Evolutionary conservation across 345 rosid genomes (phyloP), one percentile per base, ranked within the genome.

Genomic region (Lepidium aucheri): DNA sequence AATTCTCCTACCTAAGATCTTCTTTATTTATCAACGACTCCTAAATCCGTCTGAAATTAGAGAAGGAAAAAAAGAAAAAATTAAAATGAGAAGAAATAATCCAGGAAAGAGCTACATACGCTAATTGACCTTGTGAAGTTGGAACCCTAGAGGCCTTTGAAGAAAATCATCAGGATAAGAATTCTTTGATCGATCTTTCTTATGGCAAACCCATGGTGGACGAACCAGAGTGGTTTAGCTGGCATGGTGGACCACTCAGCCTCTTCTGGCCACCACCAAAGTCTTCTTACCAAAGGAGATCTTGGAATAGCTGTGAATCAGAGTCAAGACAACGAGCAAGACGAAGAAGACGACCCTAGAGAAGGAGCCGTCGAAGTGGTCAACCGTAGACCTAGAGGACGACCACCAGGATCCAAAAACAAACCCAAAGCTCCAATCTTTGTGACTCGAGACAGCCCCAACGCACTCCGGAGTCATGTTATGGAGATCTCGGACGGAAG

Each of bases 191-290:
- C 63, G 49, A 39, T 63, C 46, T 34, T 68, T 26, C 0, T 17
- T 22, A 78, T 87, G 95, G 83, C 95, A 34, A 87, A 87, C 65
- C 88, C 86, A 61, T 87, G 95, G 95, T 87, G 95, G 95, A 70
- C 83, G 2, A 81, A 79, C 64, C 91, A 80, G 17, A 73, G 80
- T 53, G 85, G 84, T 59, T 65, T 87, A 54, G 77, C 81, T 18
- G 83, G 82, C 44, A 77, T 83, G 52, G 89, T 82, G 5, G 78
- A 74, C 55, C 73, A 73, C 50, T 60, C 77, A 3, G 55, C 46
- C 44, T 74, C 86, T 78, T 26, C 69, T 62, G 59, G 76, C 80
- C 58, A 80, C 71, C 87, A 11, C 58, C 76, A 72, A 49, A 72
- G 65, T 72, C 67, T 81, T 41, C 62, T 87, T 14, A 64, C 36